A percentile compares a stretch with the other conserved stretches of the same genome.
phyloP scores from a whole-genome alignment of 2,329 filamentous ascomycete genomes.

The Colletotrichum lini region DNA sequence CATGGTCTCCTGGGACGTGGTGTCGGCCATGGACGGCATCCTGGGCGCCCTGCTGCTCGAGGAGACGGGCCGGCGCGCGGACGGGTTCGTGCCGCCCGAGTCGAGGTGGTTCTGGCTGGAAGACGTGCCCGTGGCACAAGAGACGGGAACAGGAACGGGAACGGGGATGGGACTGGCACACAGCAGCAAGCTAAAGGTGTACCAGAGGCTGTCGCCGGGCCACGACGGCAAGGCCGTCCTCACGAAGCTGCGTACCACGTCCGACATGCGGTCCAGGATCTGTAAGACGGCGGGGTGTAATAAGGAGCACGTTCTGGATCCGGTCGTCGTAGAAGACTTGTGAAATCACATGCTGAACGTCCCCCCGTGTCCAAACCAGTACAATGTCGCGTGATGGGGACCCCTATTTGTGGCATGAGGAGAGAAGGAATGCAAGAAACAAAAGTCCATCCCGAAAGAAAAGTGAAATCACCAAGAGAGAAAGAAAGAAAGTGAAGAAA shows the following conservation, averaged over 20 bases:
- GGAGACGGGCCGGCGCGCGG: constrained; percentile 34
- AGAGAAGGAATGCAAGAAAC: no score
- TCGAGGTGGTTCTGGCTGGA: constrained; percentile 39
- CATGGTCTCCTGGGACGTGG: constrained; percentile 38
- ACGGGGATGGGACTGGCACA: no score
- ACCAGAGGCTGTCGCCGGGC: constrained; percentile 8
- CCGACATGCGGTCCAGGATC: constrained; percentile 11
- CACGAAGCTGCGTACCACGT: constrained; percentile 5
- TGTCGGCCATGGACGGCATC: constrained; percentile 30
- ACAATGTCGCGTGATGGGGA: no score
- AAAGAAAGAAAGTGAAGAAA: no score
- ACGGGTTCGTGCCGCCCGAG: constrained; percentile 32
- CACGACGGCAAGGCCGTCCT: constrained; percentile 12
- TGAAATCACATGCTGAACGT: background rate
- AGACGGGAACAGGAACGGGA: background rate
- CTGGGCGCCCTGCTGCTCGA: constrained; percentile 40
- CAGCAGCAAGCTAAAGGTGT: background rate
- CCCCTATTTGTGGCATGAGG: no score
- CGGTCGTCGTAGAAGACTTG: constrained; percentile 2
- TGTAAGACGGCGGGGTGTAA: constrained; percentile 12
- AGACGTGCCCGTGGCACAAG: background rate
- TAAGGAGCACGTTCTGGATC: background rate
- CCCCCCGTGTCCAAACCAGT: no score
- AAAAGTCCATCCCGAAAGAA: no score
- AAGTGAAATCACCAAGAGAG: no score